Evolutionary conservation across 2,329 filamentous ascomycete species (phyloP).

Genomic region (Botryotinia convoluta): DNA sequence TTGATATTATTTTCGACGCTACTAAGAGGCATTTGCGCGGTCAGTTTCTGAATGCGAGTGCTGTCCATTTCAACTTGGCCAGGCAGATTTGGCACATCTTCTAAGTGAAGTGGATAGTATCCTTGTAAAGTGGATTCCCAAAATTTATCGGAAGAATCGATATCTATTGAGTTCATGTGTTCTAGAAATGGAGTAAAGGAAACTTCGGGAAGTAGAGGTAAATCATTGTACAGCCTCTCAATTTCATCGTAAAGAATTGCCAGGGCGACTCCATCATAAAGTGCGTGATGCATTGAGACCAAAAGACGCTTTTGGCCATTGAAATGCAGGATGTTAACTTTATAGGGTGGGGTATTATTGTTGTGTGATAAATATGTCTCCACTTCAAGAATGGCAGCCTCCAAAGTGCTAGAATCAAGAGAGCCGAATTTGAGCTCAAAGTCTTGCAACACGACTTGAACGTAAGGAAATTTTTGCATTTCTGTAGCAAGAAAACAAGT

Average conservation of each 20-base stretch:
- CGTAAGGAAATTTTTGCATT: conserved; percentile 59
- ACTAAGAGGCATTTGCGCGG: conserved; percentile 25
- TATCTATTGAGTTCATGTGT: conserved; percentile 51
- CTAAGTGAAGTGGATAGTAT: conserved; percentile 43
- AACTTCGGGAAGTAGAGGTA: conserved; percentile 48
- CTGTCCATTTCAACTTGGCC: not conserved
- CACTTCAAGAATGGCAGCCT: conserved; percentile 1
- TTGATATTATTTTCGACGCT: conserved; percentile 50
- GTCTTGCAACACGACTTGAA: conserved; percentile 64
- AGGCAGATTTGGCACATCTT: not conserved
- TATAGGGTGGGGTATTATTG: conserved; percentile 33
- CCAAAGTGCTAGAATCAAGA: conserved; percentile 3
- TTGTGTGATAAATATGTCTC: not conserved
- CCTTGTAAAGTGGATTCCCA: conserved; percentile 60
- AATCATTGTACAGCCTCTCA: conserved; percentile 53
- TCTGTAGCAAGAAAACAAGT: conserved; percentile 72
- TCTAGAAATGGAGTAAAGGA: conserved; percentile 64
- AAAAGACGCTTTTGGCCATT: conserved; percentile 24
- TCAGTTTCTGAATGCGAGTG: conserved; percentile 23
- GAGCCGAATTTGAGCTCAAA: conserved; percentile 37
- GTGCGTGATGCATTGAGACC: conserved; percentile 65
- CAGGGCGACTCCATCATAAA: conserved; percentile 84
- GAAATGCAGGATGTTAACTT: conserved; percentile 24
- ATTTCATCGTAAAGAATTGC: conserved; percentile 67
- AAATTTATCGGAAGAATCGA: conserved; percentile 55